Base-by-base conservation (phyloP, 2,329 filamentous ascomycete genomes). In the Acephala macrosclerotiorum region DNA sequence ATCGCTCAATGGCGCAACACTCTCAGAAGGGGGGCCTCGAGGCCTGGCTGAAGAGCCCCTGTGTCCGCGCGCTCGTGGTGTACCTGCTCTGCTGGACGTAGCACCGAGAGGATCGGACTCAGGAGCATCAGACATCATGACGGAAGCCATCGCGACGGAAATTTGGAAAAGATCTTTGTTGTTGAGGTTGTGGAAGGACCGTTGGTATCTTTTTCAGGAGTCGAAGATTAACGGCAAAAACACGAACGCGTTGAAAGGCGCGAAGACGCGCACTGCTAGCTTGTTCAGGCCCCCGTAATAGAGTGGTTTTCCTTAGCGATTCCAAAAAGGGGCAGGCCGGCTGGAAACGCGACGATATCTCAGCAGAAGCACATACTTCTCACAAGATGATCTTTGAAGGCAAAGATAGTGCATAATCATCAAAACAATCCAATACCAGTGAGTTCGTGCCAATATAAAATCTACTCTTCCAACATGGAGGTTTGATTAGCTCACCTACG, bases 1-100 rank as follows among this genome's bases (percentile, higher is more conserved):
- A 65, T 90, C 87, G 68, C 87, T 89, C n/a, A 82, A 81, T 0
- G 83, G 85, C 60, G 83, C 87, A 67, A 84, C 74, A 68, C 85
- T 88, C 77, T 90, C 88, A 4, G 88, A 89, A 1, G 86, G 87
- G n/a, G 87, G 87, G 53, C 73, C 75, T 55, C 75, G 68, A 65
- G 76, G 76, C 67, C 76, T 69, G 12, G 71, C 71, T 51, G 75
- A 76, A 38, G 75, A 77, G 11, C 74, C 74, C 58, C 75, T 68
- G 38, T 66, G 67, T 36, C 55, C 63, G 14, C 64, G 68, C 36
- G 68, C 66, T 63, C 64, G 68, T 7, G 75, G 75, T 42, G 75
- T 77, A 40, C 67, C 71, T 55, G 49, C 55, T 66, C 70, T 69
- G 57, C 70, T 75, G 36, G 72, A 68, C 4, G 56, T 60, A 40